Conservation (phyloP, 345 rosid genomes). For the Euphorbia lathyris region DNA sequence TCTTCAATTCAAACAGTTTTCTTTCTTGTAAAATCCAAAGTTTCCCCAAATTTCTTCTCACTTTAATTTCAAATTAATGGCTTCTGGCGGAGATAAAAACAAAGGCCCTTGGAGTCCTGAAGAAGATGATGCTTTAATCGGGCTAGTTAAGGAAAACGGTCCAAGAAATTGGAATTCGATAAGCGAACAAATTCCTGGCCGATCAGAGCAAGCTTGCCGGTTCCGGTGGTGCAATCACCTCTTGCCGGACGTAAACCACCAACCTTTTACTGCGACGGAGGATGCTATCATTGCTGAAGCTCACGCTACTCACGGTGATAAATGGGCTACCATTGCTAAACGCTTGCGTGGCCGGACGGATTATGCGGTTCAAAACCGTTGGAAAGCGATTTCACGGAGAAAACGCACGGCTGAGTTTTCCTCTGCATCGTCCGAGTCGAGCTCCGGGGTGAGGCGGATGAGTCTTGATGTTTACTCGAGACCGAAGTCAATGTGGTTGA, state of each 20-base stretch:
- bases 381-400: constrained; percentile 58
- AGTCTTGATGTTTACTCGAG: constrained; percentile 15
- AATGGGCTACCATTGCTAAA: constrained; percentile 69
- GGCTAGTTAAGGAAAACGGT: constrained; percentile 53
- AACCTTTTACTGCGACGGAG: constrained; percentile 54
- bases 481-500: too few species aligned
- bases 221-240: constrained; percentile 78
- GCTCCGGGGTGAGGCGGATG: too few species aligned
- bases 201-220: constrained; percentile 65
- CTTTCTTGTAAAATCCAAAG: neutral
- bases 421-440: too few species aligned
- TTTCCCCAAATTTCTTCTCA: neutral
- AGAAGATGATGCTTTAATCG: constrained; percentile 48
- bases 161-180: constrained; percentile 70
- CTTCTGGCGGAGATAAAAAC: constrained; percentile 27
- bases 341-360: constrained; percentile 63
- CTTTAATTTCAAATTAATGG: neutral
- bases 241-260: constrained; percentile 59
- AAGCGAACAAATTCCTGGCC: constrained; percentile 52
- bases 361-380: constrained; percentile 62
- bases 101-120: constrained; percentile 66
- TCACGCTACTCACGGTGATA: constrained; percentile 53
- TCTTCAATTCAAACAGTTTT: constrained; percentile 12
- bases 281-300: constrained; percentile 48
- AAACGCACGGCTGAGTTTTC: too few species aligned